phyloP scores from a whole-genome alignment of 2,329 filamentous ascomycete genomes.

The Pseudogymnoascus sp. region DNA sequence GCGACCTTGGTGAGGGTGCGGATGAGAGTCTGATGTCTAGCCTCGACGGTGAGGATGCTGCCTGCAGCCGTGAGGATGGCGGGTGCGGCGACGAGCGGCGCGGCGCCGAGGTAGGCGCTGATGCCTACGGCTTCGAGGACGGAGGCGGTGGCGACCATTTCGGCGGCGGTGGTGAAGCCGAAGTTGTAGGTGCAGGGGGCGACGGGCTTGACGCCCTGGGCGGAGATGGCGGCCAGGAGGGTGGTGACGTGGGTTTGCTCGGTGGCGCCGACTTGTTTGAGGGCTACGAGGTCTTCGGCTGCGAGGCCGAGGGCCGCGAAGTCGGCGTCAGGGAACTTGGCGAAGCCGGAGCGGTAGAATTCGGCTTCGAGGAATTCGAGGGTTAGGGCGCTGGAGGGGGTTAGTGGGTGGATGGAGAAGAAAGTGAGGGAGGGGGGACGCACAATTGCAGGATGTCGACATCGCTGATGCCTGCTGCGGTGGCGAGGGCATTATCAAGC shows the following conservation, averaged over 20 bases:
- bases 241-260: constrained; percentile 57
- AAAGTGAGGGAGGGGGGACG: constrained; percentile 20
- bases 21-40: constrained; percentile 68
- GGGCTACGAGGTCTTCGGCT: constrained; percentile 47
- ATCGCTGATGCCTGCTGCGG: constrained; percentile 38
- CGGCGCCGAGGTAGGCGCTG: constrained; percentile 65
- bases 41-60: constrained; percentile 65
- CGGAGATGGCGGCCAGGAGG: constrained; percentile 53
- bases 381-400: constrained; percentile 52
- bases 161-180: constrained; percentile 54
- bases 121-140: constrained; percentile 68
- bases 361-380: constrained; percentile 67
- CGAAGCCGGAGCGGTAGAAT: constrained; percentile 67
- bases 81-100: constrained; percentile 53
- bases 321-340: constrained; percentile 55
- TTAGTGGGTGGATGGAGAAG: background rate
- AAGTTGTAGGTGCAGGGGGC: constrained; percentile 68
- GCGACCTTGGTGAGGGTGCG: constrained; percentile 50
- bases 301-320: constrained; percentile 57
- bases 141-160: constrained; percentile 63
- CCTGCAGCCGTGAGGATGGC: constrained; percentile 59
- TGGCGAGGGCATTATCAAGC: constrained; percentile 25
- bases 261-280: constrained; percentile 54
- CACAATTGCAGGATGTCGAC: constrained; percentile 48
- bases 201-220: constrained; percentile 57